Conservation (phyloP, 2,329 filamentous ascomycete genomes). For the Teratosphaeria gauchensis region DNA sequence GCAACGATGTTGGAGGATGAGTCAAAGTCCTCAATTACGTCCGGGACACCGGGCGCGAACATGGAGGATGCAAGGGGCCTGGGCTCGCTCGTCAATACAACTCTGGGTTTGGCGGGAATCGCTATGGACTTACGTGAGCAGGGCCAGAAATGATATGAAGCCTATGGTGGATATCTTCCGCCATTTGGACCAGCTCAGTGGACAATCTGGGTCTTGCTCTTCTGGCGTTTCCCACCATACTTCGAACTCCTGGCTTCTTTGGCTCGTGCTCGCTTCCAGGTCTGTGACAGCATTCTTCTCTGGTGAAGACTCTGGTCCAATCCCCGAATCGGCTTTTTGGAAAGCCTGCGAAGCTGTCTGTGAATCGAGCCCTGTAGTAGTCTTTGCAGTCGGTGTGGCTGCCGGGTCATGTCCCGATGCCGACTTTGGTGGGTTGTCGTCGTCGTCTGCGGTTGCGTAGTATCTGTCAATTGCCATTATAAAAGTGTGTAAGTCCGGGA, state of each 20-base stretch:
- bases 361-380: not conserved
- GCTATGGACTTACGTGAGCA: not conserved
- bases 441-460: not conserved
- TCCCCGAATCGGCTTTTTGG: not conserved
- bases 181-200: not conserved
- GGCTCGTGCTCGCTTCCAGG: not conserved
- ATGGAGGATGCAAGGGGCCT: conserved; percentile 48
- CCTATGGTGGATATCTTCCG: not conserved
- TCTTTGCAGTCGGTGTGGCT: not conserved
- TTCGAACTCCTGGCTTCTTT: not conserved
- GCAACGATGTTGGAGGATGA: conserved; percentile 43
- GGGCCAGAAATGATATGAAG: not conserved
- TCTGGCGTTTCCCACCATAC: not conserved
- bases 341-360: not conserved
- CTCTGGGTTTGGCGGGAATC: not conserved
- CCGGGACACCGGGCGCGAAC: conserved; percentile 57
- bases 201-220: not conserved
- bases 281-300: not conserved
- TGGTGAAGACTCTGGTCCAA: not conserved
- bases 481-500: not conserved
- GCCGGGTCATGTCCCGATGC: not conserved
- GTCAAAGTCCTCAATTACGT: conserved; percentile 54
- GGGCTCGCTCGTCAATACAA: not conserved
- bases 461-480: not conserved
- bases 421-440: not conserved